Evolutionary conservation across 1,284 basidiomycete genomes (phyloP).

Genomic region (Cystobasidium pallidum): DNA sequence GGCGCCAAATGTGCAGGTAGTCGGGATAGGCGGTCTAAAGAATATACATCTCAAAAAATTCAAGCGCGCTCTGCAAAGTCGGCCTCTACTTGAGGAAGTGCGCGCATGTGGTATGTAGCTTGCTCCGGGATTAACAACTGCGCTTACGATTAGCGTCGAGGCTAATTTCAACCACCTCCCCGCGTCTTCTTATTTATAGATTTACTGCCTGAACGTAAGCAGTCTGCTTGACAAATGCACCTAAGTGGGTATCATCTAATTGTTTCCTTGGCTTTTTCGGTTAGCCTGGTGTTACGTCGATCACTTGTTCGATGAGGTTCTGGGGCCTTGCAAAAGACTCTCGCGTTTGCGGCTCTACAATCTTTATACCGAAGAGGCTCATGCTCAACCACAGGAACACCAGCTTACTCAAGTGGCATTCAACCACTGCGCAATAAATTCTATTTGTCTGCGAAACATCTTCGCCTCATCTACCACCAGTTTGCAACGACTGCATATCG

Average conservation of each 20-base stretch:
- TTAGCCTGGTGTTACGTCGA: slow-evolving; percentile 26
- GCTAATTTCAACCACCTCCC: too few species aligned
- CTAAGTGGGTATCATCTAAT: too few species aligned
- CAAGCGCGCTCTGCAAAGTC: background rate
- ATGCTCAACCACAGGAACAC: background rate
- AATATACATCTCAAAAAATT: slow-evolving; percentile 10
- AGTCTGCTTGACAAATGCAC: too few species aligned
- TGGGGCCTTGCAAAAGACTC: background rate
- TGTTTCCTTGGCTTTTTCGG: background rate
- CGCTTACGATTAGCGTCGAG: too few species aligned
- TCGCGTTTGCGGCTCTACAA: slow-evolving; percentile 26
- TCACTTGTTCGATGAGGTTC: slow-evolving; percentile 19
- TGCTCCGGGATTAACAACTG: background rate
- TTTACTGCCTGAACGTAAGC: slow-evolving; percentile 34
- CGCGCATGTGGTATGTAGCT: slow-evolving; percentile 25
- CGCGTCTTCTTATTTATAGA: slow-evolving; percentile 3
- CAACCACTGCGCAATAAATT: slow-evolving; percentile 8
- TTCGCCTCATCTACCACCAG: slow-evolving; percentile 2
- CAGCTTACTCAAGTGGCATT: slow-evolving; percentile 12
- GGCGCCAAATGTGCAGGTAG: slow-evolving; percentile 18
- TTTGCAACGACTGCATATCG: slow-evolving; percentile 14
- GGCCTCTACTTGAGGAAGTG: slow-evolving; percentile 16
- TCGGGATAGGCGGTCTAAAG: slow-evolving; percentile 23
- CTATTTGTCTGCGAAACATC: background rate
- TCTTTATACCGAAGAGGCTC: background rate